phyloP scores from a whole-genome alignment of 345 rosid species.

The Carallia pectinifolia region DNA sequence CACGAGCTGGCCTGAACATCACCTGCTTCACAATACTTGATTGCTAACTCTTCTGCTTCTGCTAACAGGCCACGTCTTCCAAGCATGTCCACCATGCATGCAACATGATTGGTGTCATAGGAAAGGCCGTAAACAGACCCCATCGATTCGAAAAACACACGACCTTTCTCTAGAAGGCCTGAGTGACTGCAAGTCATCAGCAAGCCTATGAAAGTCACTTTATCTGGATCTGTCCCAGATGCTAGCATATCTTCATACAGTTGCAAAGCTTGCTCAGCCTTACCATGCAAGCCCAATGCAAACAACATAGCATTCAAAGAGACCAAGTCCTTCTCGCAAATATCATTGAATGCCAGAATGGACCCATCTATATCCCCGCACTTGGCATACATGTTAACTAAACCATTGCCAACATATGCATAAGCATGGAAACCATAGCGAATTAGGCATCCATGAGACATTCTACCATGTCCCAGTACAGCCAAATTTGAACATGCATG shows the following conservation, averaged over 20 bases:
- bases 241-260: slow-evolving; percentile 55
- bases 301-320: slow-evolving; percentile 79
- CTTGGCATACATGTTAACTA: slow-evolving; percentile 77
- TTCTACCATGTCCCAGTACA: slow-evolving; percentile 51
- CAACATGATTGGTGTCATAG: slow-evolving; percentile 55
- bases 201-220: slow-evolving; percentile 71
- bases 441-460: slow-evolving; percentile 67
- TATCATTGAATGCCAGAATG: slow-evolving; percentile 46
- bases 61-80: slow-evolving; percentile 61
- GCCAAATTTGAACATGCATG: slow-evolving; percentile 73
- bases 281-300: slow-evolving; percentile 66
- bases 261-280: slow-evolving; percentile 49
- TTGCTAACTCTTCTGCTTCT: slow-evolving; percentile 55
- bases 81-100: slow-evolving; percentile 78
- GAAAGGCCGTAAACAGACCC: slow-evolving; percentile 39
- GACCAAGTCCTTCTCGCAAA: slow-evolving; percentile 55
- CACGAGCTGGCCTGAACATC: slow-evolving; percentile 19
- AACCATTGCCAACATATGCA: slow-evolving; percentile 62
- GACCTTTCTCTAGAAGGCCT: slow-evolving; percentile 62
- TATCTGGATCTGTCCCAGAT: slow-evolving; percentile 58
- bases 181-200: slow-evolving; percentile 77
- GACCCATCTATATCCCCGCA: slow-evolving; percentile 64
- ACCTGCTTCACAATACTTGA: slow-evolving; percentile 20
- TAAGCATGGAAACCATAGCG: slow-evolving; percentile 48
- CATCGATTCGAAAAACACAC: slow-evolving; percentile 45